phyloP scores from a whole-genome alignment of 75 land plant genomes.

The Chamaecyparis obtusa region DNA sequence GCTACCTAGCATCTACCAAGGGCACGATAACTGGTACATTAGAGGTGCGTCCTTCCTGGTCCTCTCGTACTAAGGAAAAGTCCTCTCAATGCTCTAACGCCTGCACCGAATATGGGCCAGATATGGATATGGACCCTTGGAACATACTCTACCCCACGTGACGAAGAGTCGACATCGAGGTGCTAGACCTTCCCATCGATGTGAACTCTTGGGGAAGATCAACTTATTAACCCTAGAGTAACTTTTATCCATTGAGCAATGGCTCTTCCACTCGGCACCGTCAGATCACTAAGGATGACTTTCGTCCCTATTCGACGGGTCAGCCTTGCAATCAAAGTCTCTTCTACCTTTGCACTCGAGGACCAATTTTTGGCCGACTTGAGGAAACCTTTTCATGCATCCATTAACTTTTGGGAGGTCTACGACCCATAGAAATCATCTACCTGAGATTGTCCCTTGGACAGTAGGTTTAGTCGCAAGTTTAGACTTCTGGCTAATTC shows the following conservation, averaged over 20 bases:
- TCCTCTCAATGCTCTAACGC: slow-evolving; percentile 25
- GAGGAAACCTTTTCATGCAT: slow-evolving; percentile 32
- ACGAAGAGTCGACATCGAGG: slow-evolving; percentile 27
- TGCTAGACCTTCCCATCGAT: slow-evolving; percentile 26
- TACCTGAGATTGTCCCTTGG: too few species aligned
- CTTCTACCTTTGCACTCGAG: slow-evolving; percentile 28
- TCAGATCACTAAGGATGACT: slow-evolving; percentile 31
- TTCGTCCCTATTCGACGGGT: slow-evolving; percentile 29
- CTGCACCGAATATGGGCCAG: neutral
- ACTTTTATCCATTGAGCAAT: slow-evolving; percentile 27
- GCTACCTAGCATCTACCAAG: slow-evolving; percentile 28
- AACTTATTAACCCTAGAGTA: slow-evolving; percentile 19
- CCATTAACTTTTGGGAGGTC: too few species aligned
- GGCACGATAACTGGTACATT: slow-evolving; percentile 27
- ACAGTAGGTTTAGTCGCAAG: too few species aligned
- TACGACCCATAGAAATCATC: too few species aligned
- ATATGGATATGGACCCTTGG: slow-evolving; percentile 22
- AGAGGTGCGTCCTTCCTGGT: slow-evolving; percentile 27
- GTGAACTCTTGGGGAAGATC: slow-evolving; percentile 36
- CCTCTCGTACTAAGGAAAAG: slow-evolving; percentile 25
- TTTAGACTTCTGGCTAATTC: too few species aligned
- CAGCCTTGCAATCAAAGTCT: slow-evolving; percentile 31
- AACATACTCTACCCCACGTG: slow-evolving; percentile 20
- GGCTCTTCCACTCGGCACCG: slow-evolving; percentile 28
- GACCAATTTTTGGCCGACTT: slow-evolving; percentile 17